Conservation (phyloP, 768 basidiomycete genomes). For the Albatrellus ellisii region DNA sequence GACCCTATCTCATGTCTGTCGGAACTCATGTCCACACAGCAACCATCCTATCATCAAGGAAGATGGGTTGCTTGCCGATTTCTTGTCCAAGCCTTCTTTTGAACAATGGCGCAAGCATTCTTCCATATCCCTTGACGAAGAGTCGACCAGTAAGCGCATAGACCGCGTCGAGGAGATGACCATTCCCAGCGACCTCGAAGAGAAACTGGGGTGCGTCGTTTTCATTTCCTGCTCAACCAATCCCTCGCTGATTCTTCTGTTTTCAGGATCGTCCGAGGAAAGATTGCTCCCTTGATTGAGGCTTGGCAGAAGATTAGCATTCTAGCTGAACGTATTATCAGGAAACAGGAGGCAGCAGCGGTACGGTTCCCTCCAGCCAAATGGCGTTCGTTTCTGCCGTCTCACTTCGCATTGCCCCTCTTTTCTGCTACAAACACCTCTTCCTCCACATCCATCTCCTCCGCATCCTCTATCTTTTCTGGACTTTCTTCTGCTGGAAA, state of each 20-base stretch:
- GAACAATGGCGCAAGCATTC: constrained; percentile 81
- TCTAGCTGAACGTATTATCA: constrained; percentile 77
- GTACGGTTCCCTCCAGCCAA: constrained; percentile 53
- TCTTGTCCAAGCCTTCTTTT: constrained; percentile 74
- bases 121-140: constrained; percentile 72
- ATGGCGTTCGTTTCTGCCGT: constrained; percentile 48
- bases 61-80: constrained; percentile 70
- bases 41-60: constrained; percentile 90
- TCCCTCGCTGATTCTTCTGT: background rate
- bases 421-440: background rate
- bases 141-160: constrained; percentile 66
- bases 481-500: constrained; percentile 14
- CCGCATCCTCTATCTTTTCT: constrained; percentile 16
- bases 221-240: background rate
- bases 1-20: constrained; percentile 4
- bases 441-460: constrained; percentile 3
- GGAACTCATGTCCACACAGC: constrained; percentile 22
- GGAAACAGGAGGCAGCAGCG: constrained; percentile 84
- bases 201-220: constrained; percentile 59
- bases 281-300: constrained; percentile 67
- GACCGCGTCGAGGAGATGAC: constrained; percentile 82
- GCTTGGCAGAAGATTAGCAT: constrained; percentile 88
- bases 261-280: constrained; percentile 57
- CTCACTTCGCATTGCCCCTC: constrained; percentile 50
- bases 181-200: constrained; percentile 85